Percentiles rank a stretch among this genome's conserved stretches.
These are phyloP conservation scores for Hypoxylon rickii DNA, from an alignment of 495 filamentous ascomycete species.

Conservation along the genomic window DNA sequence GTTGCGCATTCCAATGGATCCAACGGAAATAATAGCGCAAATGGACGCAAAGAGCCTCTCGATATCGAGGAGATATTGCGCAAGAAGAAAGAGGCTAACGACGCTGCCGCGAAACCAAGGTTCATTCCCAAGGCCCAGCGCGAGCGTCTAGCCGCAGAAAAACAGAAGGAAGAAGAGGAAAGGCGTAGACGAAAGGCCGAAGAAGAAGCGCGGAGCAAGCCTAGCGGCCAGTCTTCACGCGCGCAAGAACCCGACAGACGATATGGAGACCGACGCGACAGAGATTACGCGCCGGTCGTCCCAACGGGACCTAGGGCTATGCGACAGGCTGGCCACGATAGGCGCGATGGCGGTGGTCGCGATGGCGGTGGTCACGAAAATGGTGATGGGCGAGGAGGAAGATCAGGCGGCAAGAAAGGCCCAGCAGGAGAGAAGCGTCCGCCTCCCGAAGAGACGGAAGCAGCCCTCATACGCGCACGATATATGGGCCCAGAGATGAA, in stretches of 20 bases:
- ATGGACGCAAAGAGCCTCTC: conserved; percentile 42
- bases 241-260: conserved; percentile 15
- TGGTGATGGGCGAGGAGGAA: conserved; percentile 46
- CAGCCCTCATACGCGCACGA: conserved; percentile 73
- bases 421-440: conserved; percentile 56
- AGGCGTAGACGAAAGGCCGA: conserved; percentile 59
- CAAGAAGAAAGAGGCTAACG: conserved; percentile 51
- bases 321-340: conserved; percentile 57
- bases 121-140: conserved; percentile 90
- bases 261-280: conserved; percentile 31
- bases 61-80: conserved; percentile 55
- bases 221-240: conserved; percentile 2
- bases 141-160: conserved; percentile 84
- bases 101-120: conserved; percentile 72
- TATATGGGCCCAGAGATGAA: conserved; percentile 94
- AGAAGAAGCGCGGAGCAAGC: conserved; percentile 46
- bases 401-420: conserved; percentile 35
- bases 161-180: conserved; percentile 80
- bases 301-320: conserved; percentile 83
- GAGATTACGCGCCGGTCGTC: conserved; percentile 44
- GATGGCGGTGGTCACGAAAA: conserved; percentile 60
- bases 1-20: conserved; percentile 12
- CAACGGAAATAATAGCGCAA: conserved; percentile 21
- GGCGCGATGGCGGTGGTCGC: conserved; percentile 59
- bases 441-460: conserved; percentile 72